Percentiles rank a stretch among this genome's conserved stretches.
These are phyloP conservation scores for Mortierella sp. DNA, from an alignment of 371 early-diverging fungal genomes.

Conservation along the genomic window DNA sequence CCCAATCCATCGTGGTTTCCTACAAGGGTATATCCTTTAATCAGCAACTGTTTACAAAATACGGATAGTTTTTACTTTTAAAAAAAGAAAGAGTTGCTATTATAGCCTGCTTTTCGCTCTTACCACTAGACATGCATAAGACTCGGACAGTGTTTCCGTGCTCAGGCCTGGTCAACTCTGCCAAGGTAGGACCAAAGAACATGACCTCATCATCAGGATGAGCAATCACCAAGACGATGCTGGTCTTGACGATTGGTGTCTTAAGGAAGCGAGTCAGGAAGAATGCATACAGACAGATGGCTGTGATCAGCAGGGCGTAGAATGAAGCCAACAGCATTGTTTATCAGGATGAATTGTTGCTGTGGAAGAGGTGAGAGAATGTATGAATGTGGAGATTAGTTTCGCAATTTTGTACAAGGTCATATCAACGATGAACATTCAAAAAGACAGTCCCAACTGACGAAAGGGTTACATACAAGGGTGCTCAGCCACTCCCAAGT, in stretches of 20 bases:
- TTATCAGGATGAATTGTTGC: slow-evolving; percentile 4
- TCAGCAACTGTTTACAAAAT: background rate
- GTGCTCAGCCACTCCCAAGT: background rate
- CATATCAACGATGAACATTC: too few relatives aligned
- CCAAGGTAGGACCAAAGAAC: slow-evolving; percentile 97
- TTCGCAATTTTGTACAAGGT: too few relatives aligned
- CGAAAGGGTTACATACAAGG: background rate
- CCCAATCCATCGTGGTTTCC: slow-evolving; percentile 88
- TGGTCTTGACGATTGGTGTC: slow-evolving; percentile 54
- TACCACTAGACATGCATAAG: slow-evolving; percentile 91
- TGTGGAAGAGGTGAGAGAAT: background rate
- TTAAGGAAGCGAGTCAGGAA: slow-evolving; percentile 41
- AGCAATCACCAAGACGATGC: slow-evolving; percentile 89
- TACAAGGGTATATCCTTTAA: slow-evolving; percentile 26
- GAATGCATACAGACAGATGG: slow-evolving; percentile 38
- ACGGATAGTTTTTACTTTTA: background rate
- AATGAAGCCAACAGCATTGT: slow-evolving; percentile 26
- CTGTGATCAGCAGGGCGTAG: slow-evolving; percentile 25
- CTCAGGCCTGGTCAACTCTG: slow-evolving; percentile 61
- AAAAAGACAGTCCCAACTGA: background rate
- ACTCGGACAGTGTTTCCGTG: slow-evolving; percentile 70
- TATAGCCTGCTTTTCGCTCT: slow-evolving; percentile 1
- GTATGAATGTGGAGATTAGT: background rate
- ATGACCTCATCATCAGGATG: slow-evolving; percentile 99
- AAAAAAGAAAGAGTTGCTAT: background rate